These are phyloP conservation scores for Tulasnella sp. DNA, from an alignment of 768 basidiomycete species.

Conservation along the genomic window DNA sequence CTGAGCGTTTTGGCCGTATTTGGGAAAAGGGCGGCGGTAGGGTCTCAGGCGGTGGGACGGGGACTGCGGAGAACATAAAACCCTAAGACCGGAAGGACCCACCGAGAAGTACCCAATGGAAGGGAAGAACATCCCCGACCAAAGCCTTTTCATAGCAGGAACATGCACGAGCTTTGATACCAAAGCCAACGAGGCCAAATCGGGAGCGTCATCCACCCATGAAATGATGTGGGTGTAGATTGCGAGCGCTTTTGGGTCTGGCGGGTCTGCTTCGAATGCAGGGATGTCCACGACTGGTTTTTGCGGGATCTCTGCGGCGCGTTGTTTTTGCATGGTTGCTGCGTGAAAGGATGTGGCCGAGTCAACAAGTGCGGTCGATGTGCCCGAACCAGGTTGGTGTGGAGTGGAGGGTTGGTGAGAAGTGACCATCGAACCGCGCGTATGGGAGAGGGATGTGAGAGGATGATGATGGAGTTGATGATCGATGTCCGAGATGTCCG, in stretches of 20 bases:
- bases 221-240: constrained; percentile 24
- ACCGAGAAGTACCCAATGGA: constrained; percentile 31
- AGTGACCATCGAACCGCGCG: neutral
- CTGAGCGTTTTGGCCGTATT: neutral
- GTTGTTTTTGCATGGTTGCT: constrained; percentile 16
- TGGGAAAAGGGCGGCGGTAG: neutral
- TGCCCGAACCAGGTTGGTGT: neutral
- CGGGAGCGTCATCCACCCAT: constrained; percentile 25
- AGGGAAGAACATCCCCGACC: constrained; percentile 33
- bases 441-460: constrained; percentile 1
- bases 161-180: constrained; percentile 19
- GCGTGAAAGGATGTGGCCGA: neutral
- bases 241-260: neutral
- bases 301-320: neutral
- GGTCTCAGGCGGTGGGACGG: neutral
- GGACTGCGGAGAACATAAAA: neutral
- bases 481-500: constrained; percentile 14
- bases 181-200: constrained; percentile 25
- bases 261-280: neutral
- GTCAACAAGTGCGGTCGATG: neutral
- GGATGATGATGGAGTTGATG: neutral
- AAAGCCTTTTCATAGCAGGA: constrained; percentile 28
- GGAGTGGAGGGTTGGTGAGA: constrained; percentile 9
- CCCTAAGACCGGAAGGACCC: constrained; percentile 25
- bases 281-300: constrained; percentile 16